Conservation (phyloP, 2,329 filamentous ascomycete genomes). For the Knoxdaviesia proteae region DNA sequence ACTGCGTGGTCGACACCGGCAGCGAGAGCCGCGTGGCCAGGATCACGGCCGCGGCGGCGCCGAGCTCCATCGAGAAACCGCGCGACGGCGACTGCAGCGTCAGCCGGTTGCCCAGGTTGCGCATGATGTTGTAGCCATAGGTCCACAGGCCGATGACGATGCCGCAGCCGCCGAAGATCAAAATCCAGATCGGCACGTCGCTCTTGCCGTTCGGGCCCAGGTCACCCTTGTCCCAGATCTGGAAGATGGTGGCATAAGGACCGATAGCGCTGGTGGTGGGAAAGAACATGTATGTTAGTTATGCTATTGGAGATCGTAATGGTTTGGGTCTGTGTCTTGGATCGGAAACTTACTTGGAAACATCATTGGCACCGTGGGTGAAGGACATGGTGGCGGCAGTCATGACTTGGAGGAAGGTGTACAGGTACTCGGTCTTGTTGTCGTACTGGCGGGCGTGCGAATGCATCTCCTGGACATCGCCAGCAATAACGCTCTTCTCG, state of each 20-base stretch:
- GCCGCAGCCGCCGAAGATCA: conserved; percentile 28
- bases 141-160: conserved; percentile 37
- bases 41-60: conserved; percentile 39
- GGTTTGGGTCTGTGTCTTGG: not conserved
- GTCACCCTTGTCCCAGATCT: conserved; percentile 31
- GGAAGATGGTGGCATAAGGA: conserved; percentile 40
- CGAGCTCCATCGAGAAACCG: conserved; percentile 39
- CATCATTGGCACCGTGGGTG: conserved; percentile 46
- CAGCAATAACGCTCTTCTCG: conserved; percentile 21
- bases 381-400: conserved; percentile 43
- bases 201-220: conserved; percentile 19
- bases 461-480: conserved; percentile 32
- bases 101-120: conserved; percentile 38
- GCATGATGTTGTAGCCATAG: conserved; percentile 44
- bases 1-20: conserved; percentile 44
- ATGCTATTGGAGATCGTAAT: not conserved
- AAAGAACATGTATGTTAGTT: not conserved
- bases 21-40: conserved; percentile 40
- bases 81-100: conserved; percentile 40
- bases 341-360: conserved; percentile 20
- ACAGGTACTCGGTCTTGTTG: conserved; percentile 40
- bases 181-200: conserved; percentile 37
- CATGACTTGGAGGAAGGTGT: conserved; percentile 37
- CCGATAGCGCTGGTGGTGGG: conserved; percentile 23
- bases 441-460: conserved; percentile 35